Evolutionary conservation across 2,329 filamentous ascomycete genomes (phyloP).

Genomic region (Aspergillus sp.): DNA sequence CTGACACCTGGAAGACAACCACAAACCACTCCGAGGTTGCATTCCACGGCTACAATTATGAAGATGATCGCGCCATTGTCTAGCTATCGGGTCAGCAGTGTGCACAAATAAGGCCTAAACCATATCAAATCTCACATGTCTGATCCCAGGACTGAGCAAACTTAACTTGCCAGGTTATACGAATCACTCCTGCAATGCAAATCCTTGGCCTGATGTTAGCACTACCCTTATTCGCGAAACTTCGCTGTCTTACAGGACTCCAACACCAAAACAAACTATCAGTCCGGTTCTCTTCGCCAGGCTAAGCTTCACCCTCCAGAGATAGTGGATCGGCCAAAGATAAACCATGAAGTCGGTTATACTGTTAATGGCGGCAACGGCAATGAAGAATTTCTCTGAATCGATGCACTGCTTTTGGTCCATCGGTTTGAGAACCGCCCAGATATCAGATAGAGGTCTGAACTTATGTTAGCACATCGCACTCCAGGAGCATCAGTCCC

Average conservation of each 20-base stretch:
- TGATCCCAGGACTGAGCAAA: conserved; percentile 8
- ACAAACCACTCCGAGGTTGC: background rate
- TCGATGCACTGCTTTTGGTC: conserved; percentile 4
- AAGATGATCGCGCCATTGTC: conserved; percentile 8
- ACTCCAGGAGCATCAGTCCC: background rate
- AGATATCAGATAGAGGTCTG: conserved; percentile 2
- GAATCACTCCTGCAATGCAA: conserved; percentile 4
- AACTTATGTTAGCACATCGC: background rate
- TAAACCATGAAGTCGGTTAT: conserved; percentile 7
- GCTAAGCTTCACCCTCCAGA: conserved; percentile 6
- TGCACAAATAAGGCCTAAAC: background rate
- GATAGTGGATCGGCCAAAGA: conserved; percentile 7
- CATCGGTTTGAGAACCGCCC: background rate
- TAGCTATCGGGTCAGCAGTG: background rate
- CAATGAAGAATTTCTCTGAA: conserved; percentile 1
- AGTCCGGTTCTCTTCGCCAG: background rate
- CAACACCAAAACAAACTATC: conserved; percentile 7
- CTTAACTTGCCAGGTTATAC: conserved; percentile 7
- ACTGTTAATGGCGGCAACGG: conserved; percentile 2
- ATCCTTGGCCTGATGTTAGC: background rate
- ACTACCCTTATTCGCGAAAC: background rate
- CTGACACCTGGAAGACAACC: conserved; percentile 4
- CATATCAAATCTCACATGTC: background rate
- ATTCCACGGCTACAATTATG: conserved; percentile 1
- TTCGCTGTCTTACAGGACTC: background rate